Conservation (phyloP, 345 rosid genomes). For the Syzygium aqueum region DNA sequence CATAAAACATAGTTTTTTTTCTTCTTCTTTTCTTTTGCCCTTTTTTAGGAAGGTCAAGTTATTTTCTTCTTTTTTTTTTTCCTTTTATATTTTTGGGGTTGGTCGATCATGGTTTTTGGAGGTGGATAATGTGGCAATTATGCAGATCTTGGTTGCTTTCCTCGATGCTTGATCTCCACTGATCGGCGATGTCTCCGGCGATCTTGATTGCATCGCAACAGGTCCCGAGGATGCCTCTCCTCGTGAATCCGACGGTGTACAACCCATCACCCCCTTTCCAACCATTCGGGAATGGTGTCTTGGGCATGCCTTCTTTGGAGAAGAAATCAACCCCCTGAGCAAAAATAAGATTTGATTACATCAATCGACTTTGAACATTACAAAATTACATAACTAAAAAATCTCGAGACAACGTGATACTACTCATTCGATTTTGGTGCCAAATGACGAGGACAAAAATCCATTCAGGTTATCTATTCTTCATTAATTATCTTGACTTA, state of each 20-base stretch:
- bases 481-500: background rate
- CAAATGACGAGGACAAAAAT: background rate
- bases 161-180: slow-evolving; percentile 29
- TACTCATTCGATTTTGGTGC: background rate
- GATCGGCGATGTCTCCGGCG: slow-evolving; percentile 48
- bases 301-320: slow-evolving; percentile 80
- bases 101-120: background rate
- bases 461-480: background rate
- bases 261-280: slow-evolving; percentile 79
- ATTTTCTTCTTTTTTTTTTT: no score
- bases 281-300: slow-evolving; percentile 61
- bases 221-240: slow-evolving; percentile 80
- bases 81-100: background rate
- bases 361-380: background rate
- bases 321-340: slow-evolving; percentile 51
- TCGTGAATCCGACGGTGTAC: slow-evolving; percentile 77
- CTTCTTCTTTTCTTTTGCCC: background rate
- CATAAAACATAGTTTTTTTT: background rate
- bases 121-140: slow-evolving; percentile 36
- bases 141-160: slow-evolving; percentile 2
- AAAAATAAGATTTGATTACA: background rate
- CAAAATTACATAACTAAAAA: background rate
- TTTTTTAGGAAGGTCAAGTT: background rate
- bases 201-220: slow-evolving; percentile 64
- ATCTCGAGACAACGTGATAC: background rate